Percentiles rank a stretch among this genome's conserved stretches.
Evolutionary conservation across 2,329 filamentous ascomycete species (phyloP).

Genomic region (Ascochyta koolunga): DNA sequence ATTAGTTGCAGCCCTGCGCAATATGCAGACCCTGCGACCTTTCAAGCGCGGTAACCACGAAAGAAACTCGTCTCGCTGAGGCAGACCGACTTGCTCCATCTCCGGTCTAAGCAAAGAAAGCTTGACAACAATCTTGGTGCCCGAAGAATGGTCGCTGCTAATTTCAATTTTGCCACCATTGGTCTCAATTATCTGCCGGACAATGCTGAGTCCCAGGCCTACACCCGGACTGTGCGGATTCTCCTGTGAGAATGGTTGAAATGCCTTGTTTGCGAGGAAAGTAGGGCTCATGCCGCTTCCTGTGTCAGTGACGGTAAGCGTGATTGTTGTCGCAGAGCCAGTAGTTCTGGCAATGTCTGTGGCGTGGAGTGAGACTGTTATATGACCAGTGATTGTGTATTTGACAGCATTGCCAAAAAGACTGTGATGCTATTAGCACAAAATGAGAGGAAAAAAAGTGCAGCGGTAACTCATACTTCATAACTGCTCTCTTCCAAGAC

Average conservation of each 20-base stretch:
- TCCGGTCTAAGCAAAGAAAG: constrained; percentile 22
- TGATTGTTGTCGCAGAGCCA: constrained; percentile 20
- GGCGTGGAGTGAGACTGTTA: constrained; percentile 34
- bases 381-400: constrained; percentile 40
- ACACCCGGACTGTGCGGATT: constrained; percentile 31
- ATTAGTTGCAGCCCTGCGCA: constrained; percentile 17
- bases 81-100: neutral
- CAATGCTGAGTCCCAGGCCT: constrained; percentile 39
- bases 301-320: constrained; percentile 47
- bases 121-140: constrained; percentile 29
- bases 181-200: constrained; percentile 36
- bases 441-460: no score
- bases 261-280: constrained; percentile 41
- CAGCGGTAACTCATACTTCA: constrained; percentile 25
- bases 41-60: constrained; percentile 25
- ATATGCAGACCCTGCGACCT: constrained; percentile 34
- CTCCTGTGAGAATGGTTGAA: constrained; percentile 46
- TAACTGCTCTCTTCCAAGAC: constrained; percentile 44
- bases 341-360: constrained; percentile 1
- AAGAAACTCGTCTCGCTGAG: constrained; percentile 21
- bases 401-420: constrained; percentile 48
- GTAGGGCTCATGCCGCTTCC: constrained; percentile 43
- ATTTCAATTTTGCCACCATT: constrained; percentile 39
- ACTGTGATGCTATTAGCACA: neutral
- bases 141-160: constrained; percentile 25